Evolutionary conservation across 352 stramenopile species (phyloP), one percentile per base, ranked within the genome.

Genomic region (Phytophthora sp.): DNA sequence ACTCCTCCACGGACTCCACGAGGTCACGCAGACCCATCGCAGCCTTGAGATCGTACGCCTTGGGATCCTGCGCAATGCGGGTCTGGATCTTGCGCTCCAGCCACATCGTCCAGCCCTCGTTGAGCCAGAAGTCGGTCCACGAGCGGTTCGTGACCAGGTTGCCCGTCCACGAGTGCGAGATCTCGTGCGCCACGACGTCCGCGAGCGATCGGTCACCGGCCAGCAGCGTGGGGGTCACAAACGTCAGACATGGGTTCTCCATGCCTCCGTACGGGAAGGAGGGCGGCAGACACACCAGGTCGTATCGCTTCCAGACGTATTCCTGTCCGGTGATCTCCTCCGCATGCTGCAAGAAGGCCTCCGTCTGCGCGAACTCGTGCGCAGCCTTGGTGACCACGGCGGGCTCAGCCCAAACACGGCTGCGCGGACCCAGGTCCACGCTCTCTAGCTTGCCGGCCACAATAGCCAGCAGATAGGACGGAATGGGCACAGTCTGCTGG

Each of bases 71-170:
- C 15, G 75, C 53, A 45, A 87, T 87, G 4, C 65, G 70, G 3
- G 79, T 82, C 79, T 98, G 96, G 55, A 99, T 99, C 66, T 98
- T 98, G 30, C 97, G 84, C 77, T 99, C 90, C n/a, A 99, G 84
- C 86, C 96, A 99, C 54, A 97, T 89, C 1, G 97, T 99, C 94
- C 94, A 99, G 11, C 96, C 96, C 62, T 99, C 97, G 67, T 99
- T 99, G n/a, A 99, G 76, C 96, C 96, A 99, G 71, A 99, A 99
- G 70, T 99, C 89, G 17, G 88, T 87, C 87, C 89, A 99, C 46
- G 89, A 98, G 52, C 78, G 77, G 83, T 99, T 99, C 8, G 97
- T 99, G 12, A 99, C 91, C 6, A 99, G 64, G 75, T 99, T 99
- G 5, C 97, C 97, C 0, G 93, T 98, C 97, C 97, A 99, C 42